Conservation (phyloP, 2,329 filamentous ascomycete species). For the Endothia cerciana region DNA sequence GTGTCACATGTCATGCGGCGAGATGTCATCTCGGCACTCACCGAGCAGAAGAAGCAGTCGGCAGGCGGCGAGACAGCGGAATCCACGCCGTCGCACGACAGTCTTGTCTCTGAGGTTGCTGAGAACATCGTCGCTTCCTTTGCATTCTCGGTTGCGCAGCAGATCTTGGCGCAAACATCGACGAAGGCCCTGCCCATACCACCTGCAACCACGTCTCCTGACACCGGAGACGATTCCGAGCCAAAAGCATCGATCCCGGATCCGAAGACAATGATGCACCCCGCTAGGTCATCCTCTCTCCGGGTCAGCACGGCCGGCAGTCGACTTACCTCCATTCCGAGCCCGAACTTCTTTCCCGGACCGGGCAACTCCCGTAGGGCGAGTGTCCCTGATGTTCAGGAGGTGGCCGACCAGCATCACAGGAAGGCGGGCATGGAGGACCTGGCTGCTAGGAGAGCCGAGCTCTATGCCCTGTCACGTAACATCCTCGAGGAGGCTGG, state of each 20-base stretch:
- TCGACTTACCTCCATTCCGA: conserved; percentile 45
- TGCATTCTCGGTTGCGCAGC: conserved; percentile 75
- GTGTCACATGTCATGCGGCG: conserved; percentile 78
- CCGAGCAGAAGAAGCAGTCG: conserved; percentile 43
- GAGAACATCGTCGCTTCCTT: conserved; percentile 80
- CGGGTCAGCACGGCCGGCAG: conserved; percentile 42
- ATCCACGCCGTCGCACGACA: conserved; percentile 34
- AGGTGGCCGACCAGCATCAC: conserved; percentile 41
- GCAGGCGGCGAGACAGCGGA: conserved; percentile 40
- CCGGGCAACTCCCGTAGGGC: conserved; percentile 43
- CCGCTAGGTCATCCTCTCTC: conserved; percentile 66
- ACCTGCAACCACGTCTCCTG: conserved; percentile 53
- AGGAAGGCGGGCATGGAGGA: conserved; percentile 74
- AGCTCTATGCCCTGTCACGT: conserved; percentile 78
- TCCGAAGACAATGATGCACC: conserved; percentile 73
- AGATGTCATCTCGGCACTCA: conserved; percentile 71
- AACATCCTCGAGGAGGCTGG: conserved; percentile 79
- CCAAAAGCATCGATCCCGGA: conserved; percentile 66
- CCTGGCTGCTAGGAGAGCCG: conserved; percentile 79
- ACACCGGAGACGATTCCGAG: conserved; percentile 52
- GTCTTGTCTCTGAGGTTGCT: conserved; percentile 56
- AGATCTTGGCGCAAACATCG: conserved; percentile 75
- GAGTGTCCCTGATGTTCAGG: conserved; percentile 41
- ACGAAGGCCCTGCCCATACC: conserved; percentile 71
- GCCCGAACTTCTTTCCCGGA: conserved; percentile 58